Evolutionary conservation across 768 basidiomycete genomes (phyloP).

Genomic region (Suillus variegatus): DNA sequence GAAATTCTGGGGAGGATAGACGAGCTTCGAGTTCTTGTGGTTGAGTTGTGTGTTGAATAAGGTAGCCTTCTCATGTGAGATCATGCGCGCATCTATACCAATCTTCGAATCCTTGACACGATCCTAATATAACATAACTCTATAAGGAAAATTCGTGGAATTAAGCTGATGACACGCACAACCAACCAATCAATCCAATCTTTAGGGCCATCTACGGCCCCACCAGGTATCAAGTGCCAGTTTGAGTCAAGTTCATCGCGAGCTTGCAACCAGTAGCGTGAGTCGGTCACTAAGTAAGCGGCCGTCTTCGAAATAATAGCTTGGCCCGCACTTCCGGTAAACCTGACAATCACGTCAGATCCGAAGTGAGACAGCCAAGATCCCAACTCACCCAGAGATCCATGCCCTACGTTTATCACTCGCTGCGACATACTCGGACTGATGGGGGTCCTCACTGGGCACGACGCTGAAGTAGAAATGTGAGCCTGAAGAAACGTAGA

Average conservation of each 20-base stretch:
- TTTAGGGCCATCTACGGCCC: slow-evolving; percentile 50
- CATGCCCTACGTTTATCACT: slow-evolving; percentile 79
- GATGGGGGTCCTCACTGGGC: slow-evolving; percentile 81
- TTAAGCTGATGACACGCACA: slow-evolving; percentile 37
- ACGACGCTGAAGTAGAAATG: slow-evolving; percentile 50
- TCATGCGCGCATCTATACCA: slow-evolving; percentile 84
- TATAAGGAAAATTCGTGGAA: slow-evolving; percentile 6
- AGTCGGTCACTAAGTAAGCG: slow-evolving; percentile 79
- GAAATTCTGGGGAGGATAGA: slow-evolving; percentile 82
- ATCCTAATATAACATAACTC: slow-evolving; percentile 32
- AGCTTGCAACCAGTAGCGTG: slow-evolving; percentile 85
- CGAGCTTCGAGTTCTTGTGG: slow-evolving; percentile 59
- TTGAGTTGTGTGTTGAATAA: slow-evolving; percentile 58
- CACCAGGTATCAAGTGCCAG: slow-evolving; percentile 71
- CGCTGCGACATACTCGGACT: slow-evolving; percentile 77
- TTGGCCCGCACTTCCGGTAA: slow-evolving; percentile 67
- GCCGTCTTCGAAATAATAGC: slow-evolving; percentile 66
- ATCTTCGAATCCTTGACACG: slow-evolving; percentile 50
- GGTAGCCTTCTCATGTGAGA: slow-evolving; percentile 71
- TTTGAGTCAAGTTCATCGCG: slow-evolving; percentile 66
- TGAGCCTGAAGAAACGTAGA: slow-evolving; percentile 12
- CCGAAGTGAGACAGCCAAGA: slow-evolving; percentile 28
- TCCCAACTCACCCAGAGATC: slow-evolving; percentile 63
- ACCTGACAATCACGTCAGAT: slow-evolving; percentile 40
- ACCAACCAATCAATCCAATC: slow-evolving; percentile 83